Evolutionary conservation across 1,284 basidiomycete genomes (phyloP).

Genomic region (Cutaneotrichosporon daszewskae): DNA sequence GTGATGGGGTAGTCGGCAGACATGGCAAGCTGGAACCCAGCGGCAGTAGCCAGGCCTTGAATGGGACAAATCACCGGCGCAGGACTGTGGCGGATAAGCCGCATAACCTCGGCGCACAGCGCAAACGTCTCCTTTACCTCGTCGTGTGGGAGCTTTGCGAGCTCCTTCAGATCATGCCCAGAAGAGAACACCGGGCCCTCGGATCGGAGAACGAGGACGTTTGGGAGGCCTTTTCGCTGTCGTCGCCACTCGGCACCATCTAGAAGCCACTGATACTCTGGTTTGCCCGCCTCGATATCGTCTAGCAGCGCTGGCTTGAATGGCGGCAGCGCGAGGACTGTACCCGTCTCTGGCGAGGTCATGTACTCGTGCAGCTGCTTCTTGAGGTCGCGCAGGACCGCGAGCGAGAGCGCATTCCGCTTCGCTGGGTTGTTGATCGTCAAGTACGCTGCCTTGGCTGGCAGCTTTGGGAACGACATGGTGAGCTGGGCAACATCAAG

Average conservation of each 20-base stretch:
- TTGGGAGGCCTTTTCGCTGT: slow-evolving; percentile 9
- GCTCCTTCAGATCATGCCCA: slow-evolving; percentile 17
- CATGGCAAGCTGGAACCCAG: slow-evolving; percentile 18
- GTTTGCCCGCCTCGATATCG: slow-evolving; percentile 6
- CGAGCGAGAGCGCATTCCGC: slow-evolving; percentile 18
- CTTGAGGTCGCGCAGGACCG: slow-evolving; percentile 13
- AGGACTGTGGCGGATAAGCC: slow-evolving; percentile 12
- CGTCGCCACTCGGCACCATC: slow-evolving; percentile 7
- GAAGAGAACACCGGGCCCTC: slow-evolving; percentile 16
- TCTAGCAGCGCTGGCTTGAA: slow-evolving; percentile 13
- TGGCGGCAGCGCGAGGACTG: slow-evolving; percentile 4
- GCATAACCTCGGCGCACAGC: slow-evolving; percentile 20
- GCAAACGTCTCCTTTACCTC: slow-evolving; percentile 19
- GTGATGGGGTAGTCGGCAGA: slow-evolving; percentile 18
- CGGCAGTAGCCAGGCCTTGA: slow-evolving; percentile 16
- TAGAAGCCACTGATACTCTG: slow-evolving; percentile 14
- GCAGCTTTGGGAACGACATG: slow-evolving; percentile 9
- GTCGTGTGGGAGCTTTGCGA: slow-evolving; percentile 11
- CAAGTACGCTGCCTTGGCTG: slow-evolving; percentile 14
- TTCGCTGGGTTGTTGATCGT: slow-evolving; percentile 18
- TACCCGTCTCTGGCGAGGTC: not conserved
- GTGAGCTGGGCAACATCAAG: not conserved
- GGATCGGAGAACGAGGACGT: slow-evolving; percentile 14
- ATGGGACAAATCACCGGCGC: slow-evolving; percentile 14
- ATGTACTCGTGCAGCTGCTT: slow-evolving; percentile 7